phyloP scores from a whole-genome alignment of 2,329 filamentous ascomycete genomes.

The Nannizziopsis barbatae region DNA sequence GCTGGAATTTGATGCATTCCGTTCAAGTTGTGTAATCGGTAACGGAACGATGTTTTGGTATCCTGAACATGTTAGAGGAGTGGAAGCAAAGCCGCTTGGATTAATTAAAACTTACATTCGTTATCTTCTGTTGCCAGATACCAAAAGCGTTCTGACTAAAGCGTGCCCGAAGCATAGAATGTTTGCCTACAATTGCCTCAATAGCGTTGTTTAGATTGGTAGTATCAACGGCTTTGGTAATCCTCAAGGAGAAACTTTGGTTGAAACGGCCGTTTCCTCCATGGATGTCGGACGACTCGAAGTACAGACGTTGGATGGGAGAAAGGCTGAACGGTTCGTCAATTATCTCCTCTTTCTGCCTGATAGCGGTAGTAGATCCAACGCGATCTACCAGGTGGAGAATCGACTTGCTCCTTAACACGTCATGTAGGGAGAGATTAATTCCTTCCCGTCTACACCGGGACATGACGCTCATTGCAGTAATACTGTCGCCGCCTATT shows the following conservation, averaged over 20 bases:
- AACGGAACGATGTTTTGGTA: slow-evolving; percentile 12
- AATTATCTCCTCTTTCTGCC: slow-evolving; percentile 12
- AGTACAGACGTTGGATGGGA: slow-evolving; percentile 20
- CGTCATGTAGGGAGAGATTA: slow-evolving; percentile 38
- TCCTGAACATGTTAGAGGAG: slow-evolving; percentile 15
- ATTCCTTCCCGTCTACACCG: slow-evolving; percentile 38
- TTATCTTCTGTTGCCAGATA: slow-evolving; percentile 12
- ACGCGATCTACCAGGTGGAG: slow-evolving; percentile 26
- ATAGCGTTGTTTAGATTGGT: slow-evolving; percentile 10
- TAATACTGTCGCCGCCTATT: slow-evolving; percentile 41
- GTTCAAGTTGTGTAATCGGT: slow-evolving; percentile 9
- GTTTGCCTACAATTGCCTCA: slow-evolving; percentile 14
- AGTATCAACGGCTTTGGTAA: slow-evolving; percentile 7
- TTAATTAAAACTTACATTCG: slow-evolving; percentile 22
- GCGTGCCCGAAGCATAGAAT: slow-evolving; percentile 20
- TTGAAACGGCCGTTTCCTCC: slow-evolving; percentile 16
- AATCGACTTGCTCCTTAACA: slow-evolving; percentile 40
- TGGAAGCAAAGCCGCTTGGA: slow-evolving; percentile 21
- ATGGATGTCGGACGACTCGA: slow-evolving; percentile 9
- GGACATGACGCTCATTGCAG: slow-evolving; percentile 41
- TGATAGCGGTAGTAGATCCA: slow-evolving; percentile 22
- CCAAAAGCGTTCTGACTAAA: slow-evolving; percentile 13
- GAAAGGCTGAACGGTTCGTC: slow-evolving; percentile 17
- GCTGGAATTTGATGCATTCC: slow-evolving; percentile 19
- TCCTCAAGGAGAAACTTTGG: slow-evolving; percentile 18